Conservation (phyloP, 2,329 filamentous ascomycete genomes). For the Myriosclerotinia duriaeana region DNA sequence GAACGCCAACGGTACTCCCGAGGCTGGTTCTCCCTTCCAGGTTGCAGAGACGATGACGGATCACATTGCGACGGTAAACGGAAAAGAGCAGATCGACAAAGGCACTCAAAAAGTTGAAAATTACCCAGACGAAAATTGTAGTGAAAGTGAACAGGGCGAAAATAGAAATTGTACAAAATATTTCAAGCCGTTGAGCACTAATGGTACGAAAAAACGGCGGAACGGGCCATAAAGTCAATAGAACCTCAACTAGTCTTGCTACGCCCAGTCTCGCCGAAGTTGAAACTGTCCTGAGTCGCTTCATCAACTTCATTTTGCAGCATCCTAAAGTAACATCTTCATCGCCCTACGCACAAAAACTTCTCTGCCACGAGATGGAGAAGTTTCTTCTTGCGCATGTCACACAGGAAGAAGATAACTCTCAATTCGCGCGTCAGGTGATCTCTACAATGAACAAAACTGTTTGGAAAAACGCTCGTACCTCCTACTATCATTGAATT, state of each 20-base stretch:
- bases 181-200: not conserved
- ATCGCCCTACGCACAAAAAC: not conserved
- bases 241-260: not conserved
- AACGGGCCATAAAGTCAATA: not conserved
- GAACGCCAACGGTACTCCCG: not conserved
- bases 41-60: not conserved
- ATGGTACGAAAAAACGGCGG: not conserved
- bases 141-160: not conserved
- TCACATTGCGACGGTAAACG: not conserved
- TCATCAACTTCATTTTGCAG: not conserved
- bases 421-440: not conserved
- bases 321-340: not conserved
- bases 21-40: not conserved
- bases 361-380: not conserved
- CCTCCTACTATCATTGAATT: conserved; percentile 14
- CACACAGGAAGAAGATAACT: conserved; percentile 3
- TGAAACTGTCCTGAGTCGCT: not conserved
- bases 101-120: not conserved
- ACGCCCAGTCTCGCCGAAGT: not conserved
- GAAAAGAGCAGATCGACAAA: not conserved
- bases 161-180: not conserved
- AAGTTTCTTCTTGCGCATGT: conserved; percentile 9
- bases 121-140: not conserved
- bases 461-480: not conserved
- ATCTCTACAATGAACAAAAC: not conserved